Base-by-base conservation (phyloP, 1,284 basidiomycete species). In the Ganoderma lingzhi region DNA sequence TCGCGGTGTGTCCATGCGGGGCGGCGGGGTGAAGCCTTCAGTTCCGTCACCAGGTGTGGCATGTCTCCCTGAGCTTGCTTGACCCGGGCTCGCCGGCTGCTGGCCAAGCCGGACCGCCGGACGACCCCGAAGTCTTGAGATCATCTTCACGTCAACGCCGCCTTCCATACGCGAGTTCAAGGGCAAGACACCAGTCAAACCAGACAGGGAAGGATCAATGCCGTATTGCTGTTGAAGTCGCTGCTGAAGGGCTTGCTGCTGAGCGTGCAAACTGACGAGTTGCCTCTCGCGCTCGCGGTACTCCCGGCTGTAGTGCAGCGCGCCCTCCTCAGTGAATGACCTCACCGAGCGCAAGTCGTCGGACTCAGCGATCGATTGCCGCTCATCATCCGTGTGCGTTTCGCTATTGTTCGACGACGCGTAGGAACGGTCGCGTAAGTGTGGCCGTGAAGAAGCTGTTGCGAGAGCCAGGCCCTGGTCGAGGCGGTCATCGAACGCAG, bases 391-490 rank as follows among this genome's bases (percentile, higher is more conserved):
- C 19, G 89, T 90, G 68, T 86, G 77, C 51, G 85, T 81, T 65
- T 91, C 90, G 74, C 88, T 89, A 70, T 87, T 88, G 69, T 85
- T 87, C 6, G 90, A 87, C 1, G 85, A 85, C 32, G 84, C 81
- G 68, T 84, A 83, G 10, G 80, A 76, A 3, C 77, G 75, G 66
- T 87, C 85, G 23, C 76, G 80, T 70, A 87, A 85, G 23, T 90
- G 84, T 2, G 88, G 87, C 23, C 84, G 84, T 0, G 84, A 86
- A 0, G 89, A 84, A n/a, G 87, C 82, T 1, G 92, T 93, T 9
- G 92, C 93, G 15, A 93, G 80, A 51, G 87, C 87, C 37, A 94
- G 80, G 0, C 90, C 84, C 64, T 86, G 84, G 28, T 87, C 92
- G 14, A 94, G 83, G 65, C 88, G 84, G 70, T 84, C 86, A 76